These are phyloP conservation scores for Sporothrix schenckii DNA, from an alignment of 2,329 filamentous ascomycete genomes.

Conservation along the genomic window DNA sequence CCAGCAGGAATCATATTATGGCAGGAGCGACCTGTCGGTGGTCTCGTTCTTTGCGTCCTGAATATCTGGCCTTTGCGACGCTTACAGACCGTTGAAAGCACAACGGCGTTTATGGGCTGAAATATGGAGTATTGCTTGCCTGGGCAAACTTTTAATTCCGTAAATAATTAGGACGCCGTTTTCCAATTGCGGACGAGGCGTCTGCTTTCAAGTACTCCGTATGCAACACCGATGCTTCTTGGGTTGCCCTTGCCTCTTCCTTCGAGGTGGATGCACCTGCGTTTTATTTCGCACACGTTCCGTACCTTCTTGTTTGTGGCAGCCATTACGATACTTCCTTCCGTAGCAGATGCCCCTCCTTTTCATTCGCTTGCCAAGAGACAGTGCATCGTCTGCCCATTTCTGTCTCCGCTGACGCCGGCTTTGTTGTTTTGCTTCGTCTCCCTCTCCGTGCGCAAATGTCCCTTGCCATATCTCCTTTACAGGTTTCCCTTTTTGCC, in stretches of 20 bases:
- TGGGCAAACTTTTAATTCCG: neutral
- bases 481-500: constrained; percentile 17
- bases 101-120: neutral
- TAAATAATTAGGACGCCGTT: neutral
- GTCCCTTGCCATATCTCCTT: neutral
- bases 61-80: constrained; percentile 7
- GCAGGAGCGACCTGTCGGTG: neutral
- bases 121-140: neutral
- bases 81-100: neutral
- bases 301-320: constrained; percentile 11
- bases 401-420: constrained; percentile 5
- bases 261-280: neutral
- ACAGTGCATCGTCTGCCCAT: neutral
- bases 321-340: neutral
- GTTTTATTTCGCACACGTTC: neutral
- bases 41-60: neutral
- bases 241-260: neutral
- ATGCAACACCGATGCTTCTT: neutral
- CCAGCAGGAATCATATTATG: neutral
- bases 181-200: neutral
- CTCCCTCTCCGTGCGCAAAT: neutral
- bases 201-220: neutral
- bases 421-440: constrained; percentile 19
- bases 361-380: constrained; percentile 10
- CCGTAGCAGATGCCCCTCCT: constrained; percentile 1